These are phyloP conservation scores for Ploettnerulaceae sp. DNA, from an alignment of 2,329 filamentous ascomycete genomes.

Conservation along the genomic window DNA sequence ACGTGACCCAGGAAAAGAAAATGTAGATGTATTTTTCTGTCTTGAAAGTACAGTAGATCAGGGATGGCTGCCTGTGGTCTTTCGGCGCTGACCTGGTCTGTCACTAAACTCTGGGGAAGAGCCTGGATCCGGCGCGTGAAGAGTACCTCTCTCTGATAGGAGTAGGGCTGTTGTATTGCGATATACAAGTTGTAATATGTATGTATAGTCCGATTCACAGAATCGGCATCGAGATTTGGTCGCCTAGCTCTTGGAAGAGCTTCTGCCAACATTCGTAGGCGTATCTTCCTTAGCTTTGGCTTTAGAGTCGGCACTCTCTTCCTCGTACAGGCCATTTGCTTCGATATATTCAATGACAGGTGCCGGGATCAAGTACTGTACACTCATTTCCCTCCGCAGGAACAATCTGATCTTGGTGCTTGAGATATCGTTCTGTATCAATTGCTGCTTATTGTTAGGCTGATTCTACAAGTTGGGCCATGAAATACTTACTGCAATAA, in stretches of 20 bases:
- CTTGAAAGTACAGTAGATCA: conserved; percentile 3
- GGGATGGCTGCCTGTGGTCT: neutral
- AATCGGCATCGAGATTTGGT: too few relatives aligned
- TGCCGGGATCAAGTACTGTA: conserved; percentile 70
- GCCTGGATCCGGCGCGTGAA: neutral
- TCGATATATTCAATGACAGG: conserved; percentile 72
- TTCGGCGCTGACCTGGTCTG: neutral
- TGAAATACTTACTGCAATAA: conserved; percentile 5
- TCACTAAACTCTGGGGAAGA: neutral
- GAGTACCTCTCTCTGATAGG: neutral
- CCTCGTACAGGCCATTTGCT: conserved; percentile 59
- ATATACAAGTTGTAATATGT: neutral
- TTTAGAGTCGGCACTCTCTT: conserved; percentile 34
- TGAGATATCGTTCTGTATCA: conserved; percentile 77
- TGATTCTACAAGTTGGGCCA: neutral
- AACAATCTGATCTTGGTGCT: conserved; percentile 80
- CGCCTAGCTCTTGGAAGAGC: conserved; percentile 16
- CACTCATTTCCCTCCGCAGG: conserved; percentile 73
- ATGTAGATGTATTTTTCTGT: neutral
- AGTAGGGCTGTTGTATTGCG: neutral
- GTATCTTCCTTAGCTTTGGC: conserved; percentile 23
- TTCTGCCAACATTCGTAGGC: conserved; percentile 18
- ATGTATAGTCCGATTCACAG: conserved; percentile 1
- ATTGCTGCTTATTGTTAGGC: neutral
- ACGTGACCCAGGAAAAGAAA: conserved; percentile 7